phyloP scores from a whole-genome alignment of 1,139 yeast species.

The Saccharomyces hybrid region DNA sequence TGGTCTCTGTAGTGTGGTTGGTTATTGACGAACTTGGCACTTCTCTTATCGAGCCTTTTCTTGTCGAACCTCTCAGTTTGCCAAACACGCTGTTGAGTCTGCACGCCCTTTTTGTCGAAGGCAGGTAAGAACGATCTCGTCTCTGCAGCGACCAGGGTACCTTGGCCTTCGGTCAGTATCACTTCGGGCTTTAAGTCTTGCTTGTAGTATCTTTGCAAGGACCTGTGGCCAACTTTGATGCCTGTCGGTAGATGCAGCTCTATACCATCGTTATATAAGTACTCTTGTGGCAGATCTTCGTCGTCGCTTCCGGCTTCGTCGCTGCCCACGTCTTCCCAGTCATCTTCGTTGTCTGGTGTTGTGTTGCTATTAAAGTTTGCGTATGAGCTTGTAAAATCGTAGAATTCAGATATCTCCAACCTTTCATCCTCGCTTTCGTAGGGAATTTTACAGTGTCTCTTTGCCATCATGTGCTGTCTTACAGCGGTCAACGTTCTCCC shows the following conservation, averaged over 20 bases:
- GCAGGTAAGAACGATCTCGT: constrained; percentile 60
- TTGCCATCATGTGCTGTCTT: constrained; percentile 83
- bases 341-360: constrained; percentile 34
- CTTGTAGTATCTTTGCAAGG: constrained; percentile 77
- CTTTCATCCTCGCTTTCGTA: constrained; percentile 81
- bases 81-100: constrained; percentile 73
- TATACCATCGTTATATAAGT: constrained; percentile 55
- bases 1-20: constrained; percentile 92
- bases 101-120: constrained; percentile 46
- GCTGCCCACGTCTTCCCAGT: constrained; percentile 33
- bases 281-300: constrained; percentile 40
- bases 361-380: constrained; percentile 37
- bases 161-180: constrained; percentile 78
- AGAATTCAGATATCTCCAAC: constrained; percentile 82
- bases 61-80: constrained; percentile 56
- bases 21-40: constrained; percentile 73
- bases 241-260: constrained; percentile 87
- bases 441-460: constrained; percentile 85
- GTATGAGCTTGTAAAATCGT: constrained; percentile 67
- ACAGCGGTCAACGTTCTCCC: constrained; percentile 83
- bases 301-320: constrained; percentile 36
- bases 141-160: constrained; percentile 90
- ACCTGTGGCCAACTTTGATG: constrained; percentile 80
- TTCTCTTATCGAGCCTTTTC: constrained; percentile 68
- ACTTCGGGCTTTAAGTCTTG: constrained; percentile 75